Conservation (phyloP, 179 eudicot genomes). For the Spergularia azorica region DNA sequence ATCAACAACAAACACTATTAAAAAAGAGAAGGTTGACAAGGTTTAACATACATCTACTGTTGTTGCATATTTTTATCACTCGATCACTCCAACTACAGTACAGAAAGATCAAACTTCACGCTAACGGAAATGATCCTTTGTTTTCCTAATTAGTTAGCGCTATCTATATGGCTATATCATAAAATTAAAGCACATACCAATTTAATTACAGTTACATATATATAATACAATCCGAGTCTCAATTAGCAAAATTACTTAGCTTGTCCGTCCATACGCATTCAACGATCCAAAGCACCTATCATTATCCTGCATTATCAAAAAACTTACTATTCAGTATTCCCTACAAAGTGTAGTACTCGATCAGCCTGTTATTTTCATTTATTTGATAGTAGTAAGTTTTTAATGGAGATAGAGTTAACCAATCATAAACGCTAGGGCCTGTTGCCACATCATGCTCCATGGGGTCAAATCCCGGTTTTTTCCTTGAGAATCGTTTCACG, state of each 20-base stretch:
- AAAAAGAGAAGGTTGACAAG: too few species aligned
- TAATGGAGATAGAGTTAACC: background rate
- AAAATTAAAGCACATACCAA: too few species aligned
- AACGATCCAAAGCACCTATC: constrained; percentile 34
- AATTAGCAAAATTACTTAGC: background rate
- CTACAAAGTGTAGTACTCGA: background rate
- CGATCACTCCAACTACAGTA: background rate
- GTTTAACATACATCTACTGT: too few species aligned
- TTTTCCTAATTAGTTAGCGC: too few species aligned
- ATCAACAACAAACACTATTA: too few species aligned
- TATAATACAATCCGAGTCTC: background rate
- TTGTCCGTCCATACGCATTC: constrained; percentile 1
- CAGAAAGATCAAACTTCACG: background rate
- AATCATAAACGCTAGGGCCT: constrained; percentile 26
- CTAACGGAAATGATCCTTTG: background rate
- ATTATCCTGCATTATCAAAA: constrained; percentile 23
- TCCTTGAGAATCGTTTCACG: constrained; percentile 19
- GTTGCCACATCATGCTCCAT: background rate
- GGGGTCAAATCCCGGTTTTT: constrained; percentile 10
- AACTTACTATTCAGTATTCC: background rate
- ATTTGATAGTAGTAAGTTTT: background rate
- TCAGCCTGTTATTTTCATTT: background rate
- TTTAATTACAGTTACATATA: background rate
- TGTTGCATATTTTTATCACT: background rate
- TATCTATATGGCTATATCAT: too few species aligned